A percentile compares a stretch with the other conserved stretches of the same genome.
Evolutionary conservation across 345 rosid genomes (phyloP).

Genomic region (Acer yangbiense): DNA sequence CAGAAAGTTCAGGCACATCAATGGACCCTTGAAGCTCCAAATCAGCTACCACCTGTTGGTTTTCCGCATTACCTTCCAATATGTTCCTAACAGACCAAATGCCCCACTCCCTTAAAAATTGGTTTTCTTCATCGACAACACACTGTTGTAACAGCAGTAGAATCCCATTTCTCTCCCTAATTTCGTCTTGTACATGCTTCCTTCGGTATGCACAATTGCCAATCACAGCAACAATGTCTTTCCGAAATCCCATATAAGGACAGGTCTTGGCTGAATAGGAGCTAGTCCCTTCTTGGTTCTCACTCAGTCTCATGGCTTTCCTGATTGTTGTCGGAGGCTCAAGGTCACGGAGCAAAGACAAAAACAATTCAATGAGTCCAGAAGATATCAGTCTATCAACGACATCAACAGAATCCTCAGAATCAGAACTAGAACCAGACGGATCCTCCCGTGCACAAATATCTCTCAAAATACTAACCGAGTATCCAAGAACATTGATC

Average conservation of each 20-base stretch:
- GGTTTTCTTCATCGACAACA: conserved; percentile 71
- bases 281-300: conserved; percentile 27
- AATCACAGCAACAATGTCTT: conserved; percentile 75
- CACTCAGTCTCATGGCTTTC: conserved; percentile 48
- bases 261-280: conserved; percentile 37
- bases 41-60: conserved; percentile 60
- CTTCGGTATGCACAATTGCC: conserved; percentile 71
- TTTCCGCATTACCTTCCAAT: conserved; percentile 70
- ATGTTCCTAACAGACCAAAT: conserved; percentile 73
- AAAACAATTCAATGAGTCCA: conserved; percentile 53
- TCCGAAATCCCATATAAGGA: conserved; percentile 77
- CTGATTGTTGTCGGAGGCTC: conserved; percentile 67
- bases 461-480: conserved; percentile 59
- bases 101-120: conserved; percentile 84
- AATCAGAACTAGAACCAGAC: conserved; percentile 13
- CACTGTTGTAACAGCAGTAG: conserved; percentile 75
- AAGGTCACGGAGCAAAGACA: conserved; percentile 55
- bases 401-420: conserved; percentile 35
- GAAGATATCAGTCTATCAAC: conserved; percentile 42
- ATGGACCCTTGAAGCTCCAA: conserved; percentile 79
- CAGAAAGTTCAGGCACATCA: conserved; percentile 64
- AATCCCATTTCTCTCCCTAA: conserved; percentile 58
- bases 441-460: conserved; percentile 51
- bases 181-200: conserved; percentile 70
- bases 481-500: conserved; percentile 63